These are phyloP conservation scores for Albatrellus ellisii DNA, from an alignment of 768 basidiomycete species.

Conservation along the genomic window DNA sequence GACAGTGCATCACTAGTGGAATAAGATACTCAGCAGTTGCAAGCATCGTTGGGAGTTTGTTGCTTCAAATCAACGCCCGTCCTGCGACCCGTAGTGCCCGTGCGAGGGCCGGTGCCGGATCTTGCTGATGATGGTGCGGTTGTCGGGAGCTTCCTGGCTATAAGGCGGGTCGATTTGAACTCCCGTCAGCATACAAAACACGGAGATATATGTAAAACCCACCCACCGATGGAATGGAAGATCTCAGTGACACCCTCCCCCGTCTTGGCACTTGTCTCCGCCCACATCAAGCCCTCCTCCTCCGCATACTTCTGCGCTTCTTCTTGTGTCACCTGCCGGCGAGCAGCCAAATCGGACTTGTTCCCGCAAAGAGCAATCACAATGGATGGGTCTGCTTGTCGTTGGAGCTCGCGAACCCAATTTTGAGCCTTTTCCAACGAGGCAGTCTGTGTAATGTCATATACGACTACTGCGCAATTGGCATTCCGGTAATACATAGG, in stretches of 20 bases:
- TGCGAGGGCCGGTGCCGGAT: conserved; percentile 32
- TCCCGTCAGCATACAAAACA: background rate
- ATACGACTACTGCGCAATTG: conserved; percentile 89
- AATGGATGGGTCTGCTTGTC: conserved; percentile 95
- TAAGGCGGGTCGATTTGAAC: conserved; percentile 4
- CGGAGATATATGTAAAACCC: background rate
- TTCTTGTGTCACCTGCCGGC: conserved; percentile 75
- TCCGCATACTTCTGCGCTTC: conserved; percentile 89
- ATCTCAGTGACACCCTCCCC: conserved; percentile 80
- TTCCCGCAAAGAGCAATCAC: conserved; percentile 95
- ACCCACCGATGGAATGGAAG: conserved; percentile 74
- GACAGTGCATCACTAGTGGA: conserved; percentile 1
- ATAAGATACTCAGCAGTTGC: conserved; percentile 49
- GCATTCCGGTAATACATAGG: conserved; percentile 97
- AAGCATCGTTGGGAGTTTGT: conserved; percentile 46
- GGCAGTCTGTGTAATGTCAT: conserved; percentile 87
- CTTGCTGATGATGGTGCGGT: conserved; percentile 57
- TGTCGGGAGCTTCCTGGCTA: conserved; percentile 85
- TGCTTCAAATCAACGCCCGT: conserved; percentile 70
- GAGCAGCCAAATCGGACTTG: conserved; percentile 78
- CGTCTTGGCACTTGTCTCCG: conserved; percentile 82
- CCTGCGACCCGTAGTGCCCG: conserved; percentile 35
- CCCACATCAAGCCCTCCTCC: conserved; percentile 89
- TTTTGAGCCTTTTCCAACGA: conserved; percentile 92
- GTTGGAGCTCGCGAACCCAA: conserved; percentile 95